phyloP scores from a whole-genome alignment of 176 grass and related monocot species.

The Hsuehochloa calcarea region DNA sequence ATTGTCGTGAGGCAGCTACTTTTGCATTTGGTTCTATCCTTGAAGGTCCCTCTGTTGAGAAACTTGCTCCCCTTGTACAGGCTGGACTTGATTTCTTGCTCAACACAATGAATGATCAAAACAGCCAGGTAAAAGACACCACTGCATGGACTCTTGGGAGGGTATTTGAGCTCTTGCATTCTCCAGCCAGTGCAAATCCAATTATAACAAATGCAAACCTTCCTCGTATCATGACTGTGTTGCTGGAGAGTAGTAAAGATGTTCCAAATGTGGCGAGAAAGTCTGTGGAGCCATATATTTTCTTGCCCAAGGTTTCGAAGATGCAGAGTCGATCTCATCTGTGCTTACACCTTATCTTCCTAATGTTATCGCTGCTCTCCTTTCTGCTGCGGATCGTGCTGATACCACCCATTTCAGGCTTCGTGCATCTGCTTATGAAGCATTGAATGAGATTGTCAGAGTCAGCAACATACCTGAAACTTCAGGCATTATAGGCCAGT shows the following conservation, averaged over 20 bases:
- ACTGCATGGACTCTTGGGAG: slow-evolving; percentile 94
- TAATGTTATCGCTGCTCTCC: slow-evolving; percentile 68
- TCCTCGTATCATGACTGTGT: slow-evolving; percentile 69
- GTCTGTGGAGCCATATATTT: slow-evolving; percentile 87
- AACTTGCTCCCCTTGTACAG: slow-evolving; percentile 60
- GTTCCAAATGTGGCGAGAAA: slow-evolving; percentile 83
- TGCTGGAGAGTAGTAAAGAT: slow-evolving; percentile 86
- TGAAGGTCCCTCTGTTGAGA: slow-evolving; percentile 83
- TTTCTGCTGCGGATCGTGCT: slow-evolving; percentile 69
- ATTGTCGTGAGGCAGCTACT: slow-evolving; percentile 69
- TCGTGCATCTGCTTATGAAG: slow-evolving; percentile 81
- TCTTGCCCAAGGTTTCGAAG: slow-evolving; percentile 81
- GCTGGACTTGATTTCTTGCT: slow-evolving; percentile 76
- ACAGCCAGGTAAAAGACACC: slow-evolving; percentile 85
- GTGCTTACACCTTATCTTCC: slow-evolving; percentile 82
- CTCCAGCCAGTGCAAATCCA: slow-evolving; percentile 53
- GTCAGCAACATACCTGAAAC: slow-evolving; percentile 65
- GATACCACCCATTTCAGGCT: slow-evolving; percentile 67
- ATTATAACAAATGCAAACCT: slow-evolving; percentile 78
- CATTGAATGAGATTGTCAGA: slow-evolving; percentile 91
- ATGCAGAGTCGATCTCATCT: slow-evolving; percentile 51
- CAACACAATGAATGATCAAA: slow-evolving; percentile 70
- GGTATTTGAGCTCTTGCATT: slow-evolving; percentile 89
- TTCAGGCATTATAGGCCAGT: slow-evolving; percentile 48
- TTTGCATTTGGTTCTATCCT: slow-evolving; percentile 99